A percentile compares a stretch with the other conserved stretches of the same genome.
Conservation (phyloP, 2,329 filamentous ascomycete species). For the Neonectria ditissima region DNA sequence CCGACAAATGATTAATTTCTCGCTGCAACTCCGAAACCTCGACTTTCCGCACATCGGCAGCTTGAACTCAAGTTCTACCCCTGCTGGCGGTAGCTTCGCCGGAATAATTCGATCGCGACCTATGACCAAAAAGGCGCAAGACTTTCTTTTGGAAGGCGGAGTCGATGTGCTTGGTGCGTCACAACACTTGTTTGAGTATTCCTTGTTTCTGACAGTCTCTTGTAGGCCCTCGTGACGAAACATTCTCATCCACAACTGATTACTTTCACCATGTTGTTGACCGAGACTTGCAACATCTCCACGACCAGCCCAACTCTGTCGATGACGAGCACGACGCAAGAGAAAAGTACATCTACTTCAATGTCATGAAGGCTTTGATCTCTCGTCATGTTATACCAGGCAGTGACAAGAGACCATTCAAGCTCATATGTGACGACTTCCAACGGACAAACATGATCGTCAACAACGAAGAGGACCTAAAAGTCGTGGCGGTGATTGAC, state of each 20-base stretch:
- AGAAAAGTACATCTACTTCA: neutral
- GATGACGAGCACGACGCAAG: slow-evolving; percentile 10
- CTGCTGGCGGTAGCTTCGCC: neutral
- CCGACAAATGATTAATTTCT: slow-evolving; percentile 11
- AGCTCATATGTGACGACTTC: neutral
- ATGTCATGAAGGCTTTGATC: neutral
- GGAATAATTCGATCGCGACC: slow-evolving; percentile 10
- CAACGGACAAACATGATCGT: neutral
- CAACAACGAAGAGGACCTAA: neutral
- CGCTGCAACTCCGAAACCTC: slow-evolving; percentile 10
- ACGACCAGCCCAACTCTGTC: slow-evolving; percentile 15
- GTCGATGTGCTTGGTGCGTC: slow-evolving; percentile 4
- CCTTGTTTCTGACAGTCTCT: neutral
- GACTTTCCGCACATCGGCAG: slow-evolving; percentile 15
- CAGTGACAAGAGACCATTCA: neutral
- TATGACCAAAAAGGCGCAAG: slow-evolving; percentile 10
- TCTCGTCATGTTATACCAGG: neutral
- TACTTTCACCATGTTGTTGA: slow-evolving; percentile 16
- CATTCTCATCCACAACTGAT: slow-evolving; percentile 3
- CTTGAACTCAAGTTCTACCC: neutral
- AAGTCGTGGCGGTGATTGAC: neutral
- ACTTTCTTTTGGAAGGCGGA: slow-evolving; percentile 13
- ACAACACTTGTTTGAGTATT: neutral
- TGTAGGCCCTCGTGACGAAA: slow-evolving; percentile 1
- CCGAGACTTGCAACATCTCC: slow-evolving; percentile 13